Evolutionary conservation across 2,329 filamentous ascomycete genomes (phyloP), one percentile per base, ranked within the genome.

Genomic region (Epichloe coenophiala): DNA sequence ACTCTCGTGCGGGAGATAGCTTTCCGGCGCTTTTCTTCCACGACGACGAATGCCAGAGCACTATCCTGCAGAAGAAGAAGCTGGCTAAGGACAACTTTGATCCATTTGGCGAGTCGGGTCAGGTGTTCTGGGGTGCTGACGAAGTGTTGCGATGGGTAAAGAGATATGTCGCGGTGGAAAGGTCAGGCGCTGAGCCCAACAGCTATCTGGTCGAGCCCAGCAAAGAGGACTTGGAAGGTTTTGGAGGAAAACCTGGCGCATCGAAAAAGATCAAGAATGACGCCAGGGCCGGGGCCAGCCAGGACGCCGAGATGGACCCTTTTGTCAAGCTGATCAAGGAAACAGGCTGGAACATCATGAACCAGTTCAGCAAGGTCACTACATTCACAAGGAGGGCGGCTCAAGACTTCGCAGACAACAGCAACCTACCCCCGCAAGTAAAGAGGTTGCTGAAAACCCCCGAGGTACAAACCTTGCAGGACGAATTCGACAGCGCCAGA

Each of bases 11-110:
- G 1, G 94, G 94, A 3, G 90, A 97, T 63, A 93, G 87, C 63
- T 95, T 97, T 58, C 93, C 93, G 0, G 89, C 93, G 0, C 72
- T 98, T 1, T 98, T 98, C 70, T 98, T 98, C 69, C 93, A 98
- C 65, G 93, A 98, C 62, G 89, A 83, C 55, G 93, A 98, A 70
- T 98, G 93, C 61, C 86, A 95, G 68, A 94, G 86, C 49, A 98
- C 93, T 0, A 95, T 97, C 21, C 69, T 94, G 51, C 91, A 97
- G 67, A 88, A 94, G 70, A 95, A 93, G 75, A 88, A 84, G 68
- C 73, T 87, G 49, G 81, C 88, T 1, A 79, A 78, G 54, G 88
- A 96, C 59, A 87, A 74, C 42, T 97, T 98, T 60, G 89, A 96
- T 59, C 90, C 90, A 0, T 96, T 96, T 65, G 83, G 84, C 15